Evolutionary conservation across 768 basidiomycete genomes (phyloP).

Genomic region (Suillus subalutaceus): DNA sequence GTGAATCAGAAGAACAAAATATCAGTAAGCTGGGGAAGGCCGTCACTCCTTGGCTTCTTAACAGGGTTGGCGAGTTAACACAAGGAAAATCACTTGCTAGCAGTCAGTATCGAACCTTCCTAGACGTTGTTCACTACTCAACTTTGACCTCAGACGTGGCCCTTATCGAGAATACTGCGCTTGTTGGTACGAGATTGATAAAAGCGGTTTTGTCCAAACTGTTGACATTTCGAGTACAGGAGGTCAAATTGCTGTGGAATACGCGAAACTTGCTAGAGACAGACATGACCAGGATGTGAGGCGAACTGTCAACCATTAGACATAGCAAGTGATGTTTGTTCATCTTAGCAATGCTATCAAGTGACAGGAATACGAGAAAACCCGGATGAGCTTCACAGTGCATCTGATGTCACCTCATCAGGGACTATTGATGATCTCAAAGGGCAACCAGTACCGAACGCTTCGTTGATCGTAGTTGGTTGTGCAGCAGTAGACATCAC

Average conservation of each 20-base stretch:
- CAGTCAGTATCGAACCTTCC: slow-evolving; percentile 48
- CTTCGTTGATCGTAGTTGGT: slow-evolving; percentile 72
- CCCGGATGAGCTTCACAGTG: no score
- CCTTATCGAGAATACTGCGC: slow-evolving; percentile 85
- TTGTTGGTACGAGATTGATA: slow-evolving; percentile 58
- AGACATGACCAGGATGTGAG: slow-evolving; percentile 23
- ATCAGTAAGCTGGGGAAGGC: slow-evolving; percentile 83
- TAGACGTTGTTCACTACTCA: not conserved
- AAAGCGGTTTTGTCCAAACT: not conserved
- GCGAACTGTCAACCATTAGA: slow-evolving; percentile 4
- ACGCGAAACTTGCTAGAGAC: slow-evolving; percentile 53
- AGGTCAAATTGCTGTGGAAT: slow-evolving; percentile 77
- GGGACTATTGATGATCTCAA: not conserved
- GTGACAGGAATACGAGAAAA: slow-evolving; percentile 9
- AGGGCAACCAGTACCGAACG: not conserved
- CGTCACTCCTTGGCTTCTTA: slow-evolving; percentile 92
- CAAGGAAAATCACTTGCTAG: slow-evolving; percentile 71
- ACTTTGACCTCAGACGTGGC: slow-evolving; percentile 66
- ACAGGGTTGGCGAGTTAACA: slow-evolving; percentile 80
- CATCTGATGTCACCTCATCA: not conserved
- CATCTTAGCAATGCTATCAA: slow-evolving; percentile 10
- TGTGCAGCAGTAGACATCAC: slow-evolving; percentile 91
- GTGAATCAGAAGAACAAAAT: slow-evolving; percentile 81
- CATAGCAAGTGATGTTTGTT: slow-evolving; percentile 4
- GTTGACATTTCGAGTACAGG: slow-evolving; percentile 43